Base-by-base conservation (phyloP, 768 basidiomycete genomes). In the Tulasnella sp. region DNA sequence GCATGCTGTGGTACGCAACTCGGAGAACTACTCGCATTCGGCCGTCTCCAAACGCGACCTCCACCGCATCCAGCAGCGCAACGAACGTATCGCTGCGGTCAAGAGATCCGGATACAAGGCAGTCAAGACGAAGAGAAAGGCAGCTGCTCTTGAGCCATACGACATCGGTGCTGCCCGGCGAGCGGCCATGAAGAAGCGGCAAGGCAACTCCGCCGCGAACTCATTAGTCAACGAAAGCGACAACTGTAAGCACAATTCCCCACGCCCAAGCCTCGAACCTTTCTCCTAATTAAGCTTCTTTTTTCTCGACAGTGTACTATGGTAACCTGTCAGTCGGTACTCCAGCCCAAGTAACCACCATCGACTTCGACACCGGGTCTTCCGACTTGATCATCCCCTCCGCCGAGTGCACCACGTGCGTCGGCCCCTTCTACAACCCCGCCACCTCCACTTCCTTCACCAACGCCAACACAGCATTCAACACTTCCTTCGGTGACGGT, bases 301-400 rank as follows among this genome's bases (percentile, higher is more conserved):
- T 12, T 40, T 40, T 54, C n/a, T n/a, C n/a, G n/a, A 22, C 52
- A 54, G 52, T 54, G 52, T 54, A 54, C 22, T 54, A 54, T 19
- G 52, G 52, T 1, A 19, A 69, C 67, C 29, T 36, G 22, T 39
- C 31, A 3, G 67, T 76, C 67, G 75, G 75, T n/a, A 76, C 75
- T 14, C 75, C 75, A 5, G 22, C 67, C 3, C 75, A 76, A 68
- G 42, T 67, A 5, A 38, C 45, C 14, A 76, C 75, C 34, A 67
- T 76, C 37, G 67, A 76, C 67, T 76, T 76, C 42, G 75, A 76
- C 49, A 76, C 75, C 45, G 81, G 81, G 11, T 68, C 64, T 29
- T 38, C 75, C 39, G 64, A 67, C 36, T 34, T 70, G 40, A 39
- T 69, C 34, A 69, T 69, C 67, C 38, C 34, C 67, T 69, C 34